Evolutionary conservation across 2,329 filamentous ascomycete genomes (phyloP), one percentile per base, ranked within the genome.

Genomic region (Verticillium albo-atrum): DNA sequence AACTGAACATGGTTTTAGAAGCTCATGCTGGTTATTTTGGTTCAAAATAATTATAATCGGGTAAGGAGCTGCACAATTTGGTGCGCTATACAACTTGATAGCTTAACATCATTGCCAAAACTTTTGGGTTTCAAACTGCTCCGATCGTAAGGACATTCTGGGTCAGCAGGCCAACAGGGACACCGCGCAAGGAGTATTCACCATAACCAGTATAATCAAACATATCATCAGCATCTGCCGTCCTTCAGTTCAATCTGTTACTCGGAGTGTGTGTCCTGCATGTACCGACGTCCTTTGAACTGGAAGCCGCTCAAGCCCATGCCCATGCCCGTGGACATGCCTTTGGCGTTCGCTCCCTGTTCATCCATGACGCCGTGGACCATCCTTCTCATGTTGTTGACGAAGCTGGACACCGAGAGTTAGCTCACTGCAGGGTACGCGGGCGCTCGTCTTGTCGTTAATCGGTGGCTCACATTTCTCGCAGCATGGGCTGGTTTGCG

Each of bases 401-500:
- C 17, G 17, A 17, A 37, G 6, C 34, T 37, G 34, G 6, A 37
- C 2, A n/a, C 12, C 4, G 15, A 6, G 2, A 1, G 17, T 37
- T 37, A 37, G 34, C 34, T 37, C 14, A 20, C 34, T 6, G 34
- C 17, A 37, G 12, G 34, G 34, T 37, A 37, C 3, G 34, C 17
- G 5, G 15, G 34, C 17, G 34, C 6, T 14, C 17, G 4, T 6
- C 14, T 4, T 3, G 5, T 6, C 15, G 14, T 37, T 15, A 15
- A n/a, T 37, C 14, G 17, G 17, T n/a, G 14, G 17, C 34, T 37
- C 34, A n/a, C 34, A 37, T 37, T 15, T 37, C 17, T 14, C 34
- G 14, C 15, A 20, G 34, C 34, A 37, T 37, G 5, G 34, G 34
- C 4, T 37, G 34, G 34, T 64, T 56, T 3, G 63, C 60, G 37